These are phyloP conservation scores for Diutina neorugosa DNA, from an alignment of 1,139 yeast species.

Conservation along the genomic window DNA sequence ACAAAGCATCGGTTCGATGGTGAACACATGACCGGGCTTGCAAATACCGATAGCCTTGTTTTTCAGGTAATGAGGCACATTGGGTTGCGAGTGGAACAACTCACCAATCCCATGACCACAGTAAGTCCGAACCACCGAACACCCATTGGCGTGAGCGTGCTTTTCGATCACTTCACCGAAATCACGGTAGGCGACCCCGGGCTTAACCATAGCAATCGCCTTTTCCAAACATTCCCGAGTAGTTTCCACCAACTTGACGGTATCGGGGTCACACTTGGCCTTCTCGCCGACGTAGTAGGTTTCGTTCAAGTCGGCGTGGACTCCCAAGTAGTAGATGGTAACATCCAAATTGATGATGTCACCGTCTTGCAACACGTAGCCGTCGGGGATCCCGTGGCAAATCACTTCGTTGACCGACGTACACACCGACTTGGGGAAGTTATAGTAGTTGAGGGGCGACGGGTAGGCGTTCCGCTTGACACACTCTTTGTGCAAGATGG, in stretches of 20 bases:
- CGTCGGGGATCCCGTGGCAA: constrained; percentile 96
- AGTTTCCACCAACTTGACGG: constrained; percentile 84
- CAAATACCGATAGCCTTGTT: constrained; percentile 91
- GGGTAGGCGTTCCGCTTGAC: constrained; percentile 88
- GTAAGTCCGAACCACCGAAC: constrained; percentile 82
- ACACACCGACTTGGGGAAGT: constrained; percentile 87
- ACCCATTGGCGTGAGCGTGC: constrained; percentile 67
- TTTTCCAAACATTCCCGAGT: constrained; percentile 79
- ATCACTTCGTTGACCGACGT: constrained; percentile 90
- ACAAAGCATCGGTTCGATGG: constrained; percentile 96
- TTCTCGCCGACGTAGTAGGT: constrained; percentile 95
- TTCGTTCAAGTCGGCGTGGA: constrained; percentile 91
- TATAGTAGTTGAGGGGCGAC: constrained; percentile 88
- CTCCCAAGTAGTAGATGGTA: constrained; percentile 72
- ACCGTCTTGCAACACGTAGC: constrained; percentile 77
- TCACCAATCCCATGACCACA: constrained; percentile 92
- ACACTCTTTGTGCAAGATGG: constrained; percentile 76
- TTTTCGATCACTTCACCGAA: constrained; percentile 83
- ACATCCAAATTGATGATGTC: constrained; percentile 91
- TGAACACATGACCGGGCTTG: constrained; percentile 93
- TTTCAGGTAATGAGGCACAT: constrained; percentile 86
- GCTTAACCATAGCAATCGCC: constrained; percentile 79
- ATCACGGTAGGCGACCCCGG: constrained; percentile 81
- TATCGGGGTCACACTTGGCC: constrained; percentile 61
- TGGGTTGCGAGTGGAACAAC: constrained; percentile 87